Conservation (phyloP, 2,329 filamentous ascomycete genomes). For the Trichophyton rubrum region DNA sequence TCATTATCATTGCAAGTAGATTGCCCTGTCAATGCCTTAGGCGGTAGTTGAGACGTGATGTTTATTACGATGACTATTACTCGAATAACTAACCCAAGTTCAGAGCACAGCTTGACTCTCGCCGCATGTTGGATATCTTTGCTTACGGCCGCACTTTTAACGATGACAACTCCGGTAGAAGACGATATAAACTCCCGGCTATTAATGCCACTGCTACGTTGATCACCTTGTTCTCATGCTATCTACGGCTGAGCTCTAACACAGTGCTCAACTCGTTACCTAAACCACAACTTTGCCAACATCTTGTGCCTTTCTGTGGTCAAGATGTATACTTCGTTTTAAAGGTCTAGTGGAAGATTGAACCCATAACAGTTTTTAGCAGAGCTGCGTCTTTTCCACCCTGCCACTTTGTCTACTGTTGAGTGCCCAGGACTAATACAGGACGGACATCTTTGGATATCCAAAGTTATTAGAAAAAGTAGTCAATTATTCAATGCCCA, state of each 20-base stretch:
- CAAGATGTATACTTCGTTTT: constrained; percentile 31
- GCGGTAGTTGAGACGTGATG: no score
- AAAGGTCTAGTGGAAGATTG: constrained; percentile 36
- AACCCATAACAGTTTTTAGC: constrained; percentile 36
- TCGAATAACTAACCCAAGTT: no score
- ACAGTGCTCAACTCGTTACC: neutral
- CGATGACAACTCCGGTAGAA: no score
- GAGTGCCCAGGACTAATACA: constrained; percentile 33
- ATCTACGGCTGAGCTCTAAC: neutral
- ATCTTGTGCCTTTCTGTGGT: constrained; percentile 25
- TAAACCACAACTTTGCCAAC: constrained; percentile 26
- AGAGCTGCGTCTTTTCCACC: constrained; percentile 40
- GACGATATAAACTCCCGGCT: neutral
- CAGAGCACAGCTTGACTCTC: neutral
- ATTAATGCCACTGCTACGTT: neutral
- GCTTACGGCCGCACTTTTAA: no score
- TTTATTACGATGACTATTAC: no score
- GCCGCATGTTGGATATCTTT: no score
- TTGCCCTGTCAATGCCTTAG: no score
- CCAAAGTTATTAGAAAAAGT: neutral
- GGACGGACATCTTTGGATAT: constrained; percentile 29
- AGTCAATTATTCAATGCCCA: neutral
- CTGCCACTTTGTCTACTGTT: constrained; percentile 30
- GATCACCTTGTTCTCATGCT: neutral
- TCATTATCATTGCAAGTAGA: no score